phyloP scores from a whole-genome alignment of 768 basidiomycete genomes.

The Coprinopsis marcescibilis region DNA sequence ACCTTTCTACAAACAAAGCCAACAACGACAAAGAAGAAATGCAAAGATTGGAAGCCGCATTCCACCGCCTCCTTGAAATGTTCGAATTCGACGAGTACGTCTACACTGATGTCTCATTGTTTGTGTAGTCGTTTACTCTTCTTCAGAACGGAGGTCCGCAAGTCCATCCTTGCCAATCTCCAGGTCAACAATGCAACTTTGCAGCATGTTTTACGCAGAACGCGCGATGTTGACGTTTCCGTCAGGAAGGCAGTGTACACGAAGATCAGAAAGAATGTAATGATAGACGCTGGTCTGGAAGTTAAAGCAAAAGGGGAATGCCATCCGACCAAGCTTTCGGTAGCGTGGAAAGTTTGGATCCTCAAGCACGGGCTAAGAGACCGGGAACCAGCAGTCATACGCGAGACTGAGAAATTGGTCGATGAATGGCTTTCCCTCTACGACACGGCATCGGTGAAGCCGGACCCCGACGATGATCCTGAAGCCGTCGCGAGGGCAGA shows the following conservation, averaged over 20 bases:
- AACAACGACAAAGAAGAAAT: neutral
- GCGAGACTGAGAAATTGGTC: constrained; percentile 68
- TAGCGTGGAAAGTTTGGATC: constrained; percentile 70
- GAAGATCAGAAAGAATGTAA: constrained; percentile 44
- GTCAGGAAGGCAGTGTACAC: constrained; percentile 73
- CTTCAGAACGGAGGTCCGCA: constrained; percentile 74
- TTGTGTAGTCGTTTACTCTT: no score
- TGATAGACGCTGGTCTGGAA: constrained; percentile 16
- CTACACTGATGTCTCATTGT: no score
- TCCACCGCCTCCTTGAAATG: no score
- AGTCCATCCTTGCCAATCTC: constrained; percentile 68
- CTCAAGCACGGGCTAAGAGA: constrained; percentile 83
- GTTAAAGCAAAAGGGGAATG: constrained; percentile 35
- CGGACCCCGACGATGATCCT: constrained; percentile 24
- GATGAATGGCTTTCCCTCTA: constrained; percentile 70
- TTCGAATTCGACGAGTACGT: no score
- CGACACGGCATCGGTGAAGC: constrained; percentile 22
- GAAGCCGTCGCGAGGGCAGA: constrained; percentile 22
- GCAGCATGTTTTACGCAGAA: constrained; percentile 63
- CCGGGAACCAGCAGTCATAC: constrained; percentile 66
- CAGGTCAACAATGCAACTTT: constrained; percentile 52
- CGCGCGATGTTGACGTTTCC: constrained; percentile 70
- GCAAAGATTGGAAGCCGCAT: neutral
- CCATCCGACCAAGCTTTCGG: constrained; percentile 60
- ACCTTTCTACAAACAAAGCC: constrained; percentile 58